Percentiles rank a stretch among this genome's conserved stretches.
Conservation (phyloP, 768 basidiomycete genomes). For the Galerina sulciceps region DNA sequence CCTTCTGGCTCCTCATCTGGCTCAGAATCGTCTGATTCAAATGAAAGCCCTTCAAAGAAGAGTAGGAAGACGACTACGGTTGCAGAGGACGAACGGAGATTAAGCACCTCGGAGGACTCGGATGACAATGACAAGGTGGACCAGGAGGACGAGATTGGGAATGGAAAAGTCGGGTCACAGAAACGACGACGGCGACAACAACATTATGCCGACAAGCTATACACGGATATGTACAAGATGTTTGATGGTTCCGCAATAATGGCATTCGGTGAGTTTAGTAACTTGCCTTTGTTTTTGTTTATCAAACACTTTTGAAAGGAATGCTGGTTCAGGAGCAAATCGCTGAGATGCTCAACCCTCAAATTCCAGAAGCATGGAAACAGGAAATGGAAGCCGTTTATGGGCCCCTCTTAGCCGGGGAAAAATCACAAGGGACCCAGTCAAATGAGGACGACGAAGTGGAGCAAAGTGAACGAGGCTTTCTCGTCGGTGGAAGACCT, state of each 20-base stretch:
- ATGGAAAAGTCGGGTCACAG: slow-evolving; percentile 18
- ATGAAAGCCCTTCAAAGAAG: not conserved
- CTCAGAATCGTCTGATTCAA: not conserved
- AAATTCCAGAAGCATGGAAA: slow-evolving; percentile 52
- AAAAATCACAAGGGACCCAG: slow-evolving; percentile 9
- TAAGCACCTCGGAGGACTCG: slow-evolving; percentile 19
- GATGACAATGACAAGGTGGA: slow-evolving; percentile 9
- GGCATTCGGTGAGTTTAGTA: slow-evolving; percentile 58
- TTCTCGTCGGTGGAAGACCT: not conserved
- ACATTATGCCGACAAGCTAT: slow-evolving; percentile 21
- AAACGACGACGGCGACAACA: slow-evolving; percentile 12
- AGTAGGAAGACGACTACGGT: not conserved
- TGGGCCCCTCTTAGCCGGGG: slow-evolving; percentile 13
- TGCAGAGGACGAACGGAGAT: not conserved
- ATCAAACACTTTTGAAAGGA: slow-evolving; percentile 39
- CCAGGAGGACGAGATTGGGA: not conserved
- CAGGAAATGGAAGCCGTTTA: slow-evolving; percentile 30
- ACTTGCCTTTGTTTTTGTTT: not conserved
- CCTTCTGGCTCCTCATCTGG: not conserved
- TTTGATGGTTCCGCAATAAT: slow-evolving; percentile 77
- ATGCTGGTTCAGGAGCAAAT: slow-evolving; percentile 74
- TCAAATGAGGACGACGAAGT: slow-evolving; percentile 19
- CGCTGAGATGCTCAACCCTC: slow-evolving; percentile 41
- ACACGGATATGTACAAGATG: slow-evolving; percentile 74
- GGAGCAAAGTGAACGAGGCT: not conserved